Percentiles rank a stretch among this genome's conserved stretches.
phyloP scores from a whole-genome alignment of 2,329 filamentous ascomycete species.

The Exutisphaerella laricina region DNA sequence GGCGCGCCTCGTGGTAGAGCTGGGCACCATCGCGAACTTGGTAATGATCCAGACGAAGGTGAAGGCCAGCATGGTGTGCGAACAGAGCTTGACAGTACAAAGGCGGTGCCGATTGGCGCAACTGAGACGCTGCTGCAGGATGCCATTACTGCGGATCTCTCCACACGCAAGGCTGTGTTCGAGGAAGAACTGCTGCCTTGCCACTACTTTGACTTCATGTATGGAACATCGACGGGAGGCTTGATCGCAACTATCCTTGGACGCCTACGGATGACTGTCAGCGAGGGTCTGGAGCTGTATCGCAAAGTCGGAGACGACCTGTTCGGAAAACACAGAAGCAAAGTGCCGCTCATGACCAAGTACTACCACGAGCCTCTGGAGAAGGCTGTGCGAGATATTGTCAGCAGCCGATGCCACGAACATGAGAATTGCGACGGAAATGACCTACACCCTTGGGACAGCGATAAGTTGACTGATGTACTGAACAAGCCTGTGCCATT shows the following conservation, averaged over 20 bases:
- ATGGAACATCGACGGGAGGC: constrained; percentile 49
- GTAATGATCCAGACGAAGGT: constrained; percentile 14
- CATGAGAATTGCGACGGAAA: constrained; percentile 41
- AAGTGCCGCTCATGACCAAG: constrained; percentile 45
- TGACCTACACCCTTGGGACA: constrained; percentile 43
- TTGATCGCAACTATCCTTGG: constrained; percentile 48
- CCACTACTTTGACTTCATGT: constrained; percentile 52
- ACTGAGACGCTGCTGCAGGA: constrained; percentile 16
- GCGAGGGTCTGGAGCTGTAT: constrained; percentile 45
- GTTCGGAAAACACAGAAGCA: constrained; percentile 42
- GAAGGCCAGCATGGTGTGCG: constrained; percentile 17
- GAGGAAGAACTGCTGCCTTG: constrained; percentile 45
- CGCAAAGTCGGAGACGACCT: constrained; percentile 44
- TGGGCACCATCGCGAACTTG: constrained; percentile 11
- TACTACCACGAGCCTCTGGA: constrained; percentile 47
- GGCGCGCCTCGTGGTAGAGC: constrained; percentile 15
- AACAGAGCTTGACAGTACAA: constrained; percentile 8
- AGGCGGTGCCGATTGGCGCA: constrained; percentile 13
- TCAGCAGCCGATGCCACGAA: constrained; percentile 40
- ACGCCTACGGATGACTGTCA: constrained; percentile 45
- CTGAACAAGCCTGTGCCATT: constrained; percentile 22
- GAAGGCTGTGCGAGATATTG: constrained; percentile 43
- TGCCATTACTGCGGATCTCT: constrained; percentile 18
- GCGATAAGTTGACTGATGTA: constrained; percentile 13
- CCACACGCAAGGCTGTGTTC: constrained; percentile 28